Evolutionary conservation across 805 yeast genomes (phyloP).

Genomic region (Saturnispora quitensis): DNA sequence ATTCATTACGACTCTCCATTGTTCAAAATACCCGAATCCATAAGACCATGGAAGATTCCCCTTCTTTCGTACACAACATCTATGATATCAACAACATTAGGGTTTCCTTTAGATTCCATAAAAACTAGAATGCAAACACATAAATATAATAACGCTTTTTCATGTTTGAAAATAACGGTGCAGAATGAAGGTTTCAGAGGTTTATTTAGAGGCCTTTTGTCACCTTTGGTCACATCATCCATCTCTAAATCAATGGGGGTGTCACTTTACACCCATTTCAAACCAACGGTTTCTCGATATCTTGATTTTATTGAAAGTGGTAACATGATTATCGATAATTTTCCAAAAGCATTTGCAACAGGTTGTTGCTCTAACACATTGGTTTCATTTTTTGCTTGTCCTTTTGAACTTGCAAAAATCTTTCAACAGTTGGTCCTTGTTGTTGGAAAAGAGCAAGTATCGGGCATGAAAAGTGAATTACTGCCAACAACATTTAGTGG

Average conservation of each 20-base stretch:
- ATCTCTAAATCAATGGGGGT: constrained; percentile 59
- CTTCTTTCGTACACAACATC: constrained; percentile 59
- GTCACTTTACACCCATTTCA: constrained; percentile 47
- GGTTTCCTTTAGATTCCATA: constrained; percentile 79
- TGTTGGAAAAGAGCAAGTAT: constrained; percentile 27
- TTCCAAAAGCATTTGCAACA: constrained; percentile 41
- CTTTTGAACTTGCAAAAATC: constrained; percentile 77
- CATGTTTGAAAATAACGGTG: constrained; percentile 50
- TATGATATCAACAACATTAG: constrained; percentile 54
- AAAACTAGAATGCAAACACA: constrained; percentile 84
- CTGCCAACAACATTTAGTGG: constrained; percentile 29
- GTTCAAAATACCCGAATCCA: constrained; percentile 36
- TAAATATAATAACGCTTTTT: constrained; percentile 44
- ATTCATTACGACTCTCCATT: constrained; percentile 38
- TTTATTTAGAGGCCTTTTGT: constrained; percentile 67
- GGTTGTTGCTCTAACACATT: constrained; percentile 62
- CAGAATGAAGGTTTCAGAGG: constrained; percentile 57
- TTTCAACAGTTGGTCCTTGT: constrained; percentile 64
- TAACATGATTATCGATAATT: constrained; percentile 23
- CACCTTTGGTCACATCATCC: constrained; percentile 62
- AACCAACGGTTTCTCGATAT: constrained; percentile 29
- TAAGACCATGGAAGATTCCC: constrained; percentile 48
- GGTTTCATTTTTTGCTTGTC: constrained; percentile 62
- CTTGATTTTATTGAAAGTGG: constrained; percentile 7
- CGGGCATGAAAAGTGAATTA: constrained; percentile 13